Base-by-base conservation (phyloP, 441 rosid genomes). In the Syzygium malaccense region DNA sequence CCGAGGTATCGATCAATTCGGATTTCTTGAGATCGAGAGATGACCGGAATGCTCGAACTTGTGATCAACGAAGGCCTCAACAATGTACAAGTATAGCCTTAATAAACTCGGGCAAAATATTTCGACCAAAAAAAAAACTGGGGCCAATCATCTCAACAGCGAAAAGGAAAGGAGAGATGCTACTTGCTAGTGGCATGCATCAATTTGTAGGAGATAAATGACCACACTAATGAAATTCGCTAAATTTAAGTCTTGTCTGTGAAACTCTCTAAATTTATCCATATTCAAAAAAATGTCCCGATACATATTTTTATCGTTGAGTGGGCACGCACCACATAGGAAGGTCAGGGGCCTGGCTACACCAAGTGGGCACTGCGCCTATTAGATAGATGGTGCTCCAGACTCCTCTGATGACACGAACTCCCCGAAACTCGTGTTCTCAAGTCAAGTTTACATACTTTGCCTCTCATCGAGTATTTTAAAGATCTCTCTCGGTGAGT, bases 1-100 rank as follows among this genome's bases (percentile, higher is more conserved):
- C 32, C 8, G 0, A 6, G 18, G 3, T 28, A 60, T 26, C 4
- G 7, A 28, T 3, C 8, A n/a, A 28, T 6, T 4, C 1, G 3
- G 7, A 28, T 60, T 28, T 3, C 32, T 60, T 1, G 17, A 60
- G 68, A 13, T 60, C 8, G 17, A 60, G 68, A n/a, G 32, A 60
- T 6, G 18, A 28, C 4, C 2, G 4, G 18, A 28, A 13, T 14
- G 30, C 68, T 28, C 4, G 66, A 60, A 28, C 32, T 28, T 60
- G 8, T n/a, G 32, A 60, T 60, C 68, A 13, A 28, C 15, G 17
- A 14, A 58, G 30, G 14, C 14, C 30, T 13, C 64, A 14, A 26
- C 13, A 28, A 26, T 28, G 14, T 26, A n/a, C 32, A 13, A 60
- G 8, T 13, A 14, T 1, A 60, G 68, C 32, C n/a, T 28, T 28